Base-by-base conservation (phyloP, 148 eudicot genomes). In the Chenopodium suecicum region DNA sequence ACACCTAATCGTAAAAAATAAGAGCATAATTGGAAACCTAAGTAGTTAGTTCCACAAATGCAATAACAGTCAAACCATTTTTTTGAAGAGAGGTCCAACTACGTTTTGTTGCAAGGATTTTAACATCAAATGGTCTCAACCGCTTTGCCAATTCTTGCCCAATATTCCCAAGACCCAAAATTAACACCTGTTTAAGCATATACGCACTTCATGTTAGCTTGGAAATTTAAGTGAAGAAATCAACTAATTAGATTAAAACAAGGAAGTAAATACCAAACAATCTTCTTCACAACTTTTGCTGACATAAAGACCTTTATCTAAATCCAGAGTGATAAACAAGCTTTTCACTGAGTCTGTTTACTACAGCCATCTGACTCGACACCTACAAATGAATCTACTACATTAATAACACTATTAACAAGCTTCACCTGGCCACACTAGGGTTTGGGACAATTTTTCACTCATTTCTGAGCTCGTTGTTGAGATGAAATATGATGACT, bases 111-210 rank as follows among this genome's bases (percentile, higher is more conserved):
- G 99, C 97, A 83, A 91, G 85, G 79, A 97, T 89, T 85, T 83
- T 90, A 44, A 97, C 99, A 83, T 87, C 98, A 83, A 97, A 97
- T 72, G 99, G 94, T 79, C 88, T 92, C 84, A 97, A 87, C 70
- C 98, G 95, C 88, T 91, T 91, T 50, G 98, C 99, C 86, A 94
- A 90, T 74, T 94, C 91, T 74, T 79, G 41, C 54, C 99, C 99
- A 81, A 97, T 94, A 73, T 82, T 94, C 81, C 99, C 99, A 75
- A 76, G 91, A 77, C 99, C 98, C 94, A 97, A 74, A 78, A 97
- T 92, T 81, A 92, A 91, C 31, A 97, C 94, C 99, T 97, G 80
- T 82, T 88, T 48, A 46, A 78, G 69, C 27, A 41, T 68, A 37
- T 34, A 37, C 2, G 25, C 31, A 52, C 23, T 73, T 52, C 73